A percentile compares a stretch with the other conserved stretches of the same genome.
These are phyloP conservation scores for Pseudogymnoascus sp. DNA, from an alignment of 2,329 filamentous ascomycete genomes.

Conservation along the genomic window DNA sequence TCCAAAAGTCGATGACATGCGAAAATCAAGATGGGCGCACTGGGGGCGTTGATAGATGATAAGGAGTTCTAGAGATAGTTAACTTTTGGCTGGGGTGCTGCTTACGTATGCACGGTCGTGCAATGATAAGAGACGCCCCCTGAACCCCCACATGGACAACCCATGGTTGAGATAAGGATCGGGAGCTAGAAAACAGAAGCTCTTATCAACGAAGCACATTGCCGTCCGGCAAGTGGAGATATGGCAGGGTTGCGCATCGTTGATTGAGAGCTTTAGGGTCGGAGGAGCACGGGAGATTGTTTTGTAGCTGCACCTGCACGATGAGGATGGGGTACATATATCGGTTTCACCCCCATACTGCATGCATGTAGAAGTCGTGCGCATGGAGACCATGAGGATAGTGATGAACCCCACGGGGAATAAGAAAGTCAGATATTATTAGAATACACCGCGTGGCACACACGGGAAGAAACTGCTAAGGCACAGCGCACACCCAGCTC, in stretches of 20 bases:
- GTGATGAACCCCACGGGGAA: not conserved
- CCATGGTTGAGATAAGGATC: slow-evolving; percentile 1
- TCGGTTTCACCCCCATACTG: not conserved
- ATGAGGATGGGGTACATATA: not conserved
- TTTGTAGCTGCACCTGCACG: not conserved
- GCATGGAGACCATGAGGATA: slow-evolving; percentile 1
- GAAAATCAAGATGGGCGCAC: not conserved
- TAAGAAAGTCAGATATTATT: slow-evolving; percentile 1
- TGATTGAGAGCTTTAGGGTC: not conserved
- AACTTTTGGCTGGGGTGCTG: not conserved
- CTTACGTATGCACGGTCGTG: not conserved
- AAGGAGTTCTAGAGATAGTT: slow-evolving; percentile 1
- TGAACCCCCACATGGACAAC: not conserved
- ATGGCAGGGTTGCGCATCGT: not conserved
- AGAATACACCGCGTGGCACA: not conserved
- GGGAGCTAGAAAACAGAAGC: not conserved
- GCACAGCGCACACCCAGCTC: not conserved
- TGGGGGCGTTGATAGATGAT: slow-evolving; percentile 5
- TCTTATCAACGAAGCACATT: slow-evolving; percentile 1
- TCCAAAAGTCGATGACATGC: not conserved
- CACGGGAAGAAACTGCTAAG: not conserved
- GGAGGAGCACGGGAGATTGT: not conserved
- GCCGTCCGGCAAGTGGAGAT: not conserved
- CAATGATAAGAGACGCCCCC: not conserved
- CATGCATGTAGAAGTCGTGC: not conserved